These are phyloP conservation scores for Chlorella vulgaris DNA, from an alignment of 139 green algal genomes.

Conservation along the genomic window DNA sequence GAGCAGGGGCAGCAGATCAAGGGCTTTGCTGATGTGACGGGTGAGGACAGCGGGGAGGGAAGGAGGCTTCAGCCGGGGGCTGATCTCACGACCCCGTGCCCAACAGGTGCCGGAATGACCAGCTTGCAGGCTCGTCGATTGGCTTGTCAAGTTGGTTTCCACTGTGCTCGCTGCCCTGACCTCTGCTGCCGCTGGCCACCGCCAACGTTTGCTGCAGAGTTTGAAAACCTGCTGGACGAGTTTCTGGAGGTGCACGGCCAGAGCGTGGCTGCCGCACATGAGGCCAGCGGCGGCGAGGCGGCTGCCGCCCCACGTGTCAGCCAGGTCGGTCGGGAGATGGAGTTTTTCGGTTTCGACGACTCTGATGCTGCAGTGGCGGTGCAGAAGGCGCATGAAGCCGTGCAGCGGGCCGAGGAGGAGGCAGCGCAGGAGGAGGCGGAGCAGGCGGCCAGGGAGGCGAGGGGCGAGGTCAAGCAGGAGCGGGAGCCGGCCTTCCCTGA, in stretches of 20 bases:
- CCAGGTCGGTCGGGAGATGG: constrained; percentile 35
- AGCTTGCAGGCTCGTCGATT: too few species aligned
- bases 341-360: constrained; percentile 37
- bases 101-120: too few species aligned
- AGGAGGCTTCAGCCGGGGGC: too few species aligned
- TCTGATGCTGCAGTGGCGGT: constrained; percentile 41
- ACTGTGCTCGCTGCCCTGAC: not conserved
- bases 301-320: constrained; percentile 10
- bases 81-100: too few species aligned
- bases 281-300: constrained; percentile 23
- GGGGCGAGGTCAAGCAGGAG: constrained; percentile 5
- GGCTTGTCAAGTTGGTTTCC: too few species aligned
- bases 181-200: not conserved
- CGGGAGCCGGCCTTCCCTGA: constrained; percentile 3
- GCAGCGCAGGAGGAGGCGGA: not conserved
- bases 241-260: constrained; percentile 65
- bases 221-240: constrained; percentile 74
- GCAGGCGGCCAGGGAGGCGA: not conserved
- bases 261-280: too few species aligned
- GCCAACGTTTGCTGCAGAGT: constrained; percentile 36
- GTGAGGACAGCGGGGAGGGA: constrained; percentile 15
- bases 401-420: constrained; percentile 23
- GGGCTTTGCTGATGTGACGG: constrained; percentile 45
- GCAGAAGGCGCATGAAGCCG: constrained; percentile 22
- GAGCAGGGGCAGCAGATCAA: constrained; percentile 40